phyloP scores from a whole-genome alignment of 306 rosid genomes.

The Pterocarpus santalinus region DNA sequence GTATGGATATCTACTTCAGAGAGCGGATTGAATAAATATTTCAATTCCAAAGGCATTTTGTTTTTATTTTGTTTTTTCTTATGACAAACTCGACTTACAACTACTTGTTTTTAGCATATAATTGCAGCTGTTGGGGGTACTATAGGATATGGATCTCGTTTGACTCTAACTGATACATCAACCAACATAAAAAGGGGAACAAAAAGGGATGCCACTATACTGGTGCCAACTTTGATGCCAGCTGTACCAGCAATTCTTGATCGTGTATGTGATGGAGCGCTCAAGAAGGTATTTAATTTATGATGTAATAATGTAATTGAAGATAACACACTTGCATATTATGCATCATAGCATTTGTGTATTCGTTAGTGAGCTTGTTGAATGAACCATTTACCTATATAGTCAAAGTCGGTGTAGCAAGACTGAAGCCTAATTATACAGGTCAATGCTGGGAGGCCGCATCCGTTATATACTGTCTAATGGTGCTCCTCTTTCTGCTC shows the following conservation, averaged over 20 bases:
- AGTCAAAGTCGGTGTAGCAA: constrained; percentile 75
- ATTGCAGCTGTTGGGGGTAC: constrained; percentile 85
- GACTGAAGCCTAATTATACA: constrained; percentile 52
- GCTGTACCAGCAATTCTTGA: constrained; percentile 98
- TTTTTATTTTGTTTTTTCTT: background rate
- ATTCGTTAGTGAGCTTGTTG: constrained; percentile 45
- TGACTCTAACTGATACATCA: constrained; percentile 96
- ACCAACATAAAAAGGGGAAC: constrained; percentile 92
- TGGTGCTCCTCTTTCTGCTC: constrained; percentile 95
- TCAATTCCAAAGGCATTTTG: constrained; percentile 31
- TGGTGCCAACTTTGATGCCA: constrained; percentile 88
- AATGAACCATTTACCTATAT: constrained; percentile 42
- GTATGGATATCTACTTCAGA: constrained; percentile 54
- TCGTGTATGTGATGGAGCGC: constrained; percentile 95
- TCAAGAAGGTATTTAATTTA: constrained; percentile 73
- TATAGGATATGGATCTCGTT: constrained; percentile 94
- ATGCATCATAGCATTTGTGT: constrained; percentile 43
- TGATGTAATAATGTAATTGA: constrained; percentile 30
- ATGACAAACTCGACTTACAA: constrained; percentile 39
- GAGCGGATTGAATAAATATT: constrained; percentile 33
- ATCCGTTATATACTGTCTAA: constrained; percentile 88
- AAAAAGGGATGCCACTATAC: constrained; percentile 78
- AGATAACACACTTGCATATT: constrained; percentile 24
- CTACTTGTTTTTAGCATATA: constrained; percentile 64
- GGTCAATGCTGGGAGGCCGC: constrained; percentile 94